Base-by-base conservation (phyloP, 257 asterid genomes). In the Lycium ferocissimum region DNA sequence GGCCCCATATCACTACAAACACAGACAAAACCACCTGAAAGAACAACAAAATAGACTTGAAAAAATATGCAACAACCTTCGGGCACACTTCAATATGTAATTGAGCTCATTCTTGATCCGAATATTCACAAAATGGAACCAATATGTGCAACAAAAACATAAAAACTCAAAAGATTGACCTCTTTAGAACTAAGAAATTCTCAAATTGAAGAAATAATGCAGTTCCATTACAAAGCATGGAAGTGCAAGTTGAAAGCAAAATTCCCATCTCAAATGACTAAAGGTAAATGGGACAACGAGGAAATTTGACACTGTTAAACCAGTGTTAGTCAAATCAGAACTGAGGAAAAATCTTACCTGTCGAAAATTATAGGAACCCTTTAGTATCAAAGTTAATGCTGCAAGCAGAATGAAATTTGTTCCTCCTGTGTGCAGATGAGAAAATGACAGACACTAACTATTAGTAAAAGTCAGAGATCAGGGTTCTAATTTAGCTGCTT, bases 351-450 rank as follows among this genome's bases (percentile, higher is more conserved):
- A 67, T 62, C 75, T 84, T 38, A 95, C 99, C 98, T 97, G 99
- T 67, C 99, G 94, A 80, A 91, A 91, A 89, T 95, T 86, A 96
- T 98, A 97, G 88, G 98, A 88, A 87, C 97, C 98, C 86, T 95
- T 96, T 43, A 95, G 87, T 76, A 90, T 91, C 95, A 97, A 90
- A 38, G 99, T 95, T 89, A 94, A 88, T 67, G 90, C 45, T 10
- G 99, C 97, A 84, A 97, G 92, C 86, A 97, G 87, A 61, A 97
- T 90, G 86, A 95, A 97, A 89, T 97, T 97, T 71, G 99, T 92
- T 91, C 99, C 90, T 53, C 99, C 99, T 96, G 91, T 35, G 2
- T 51, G 14, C 20, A 76, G 10, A 26, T 20, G 81, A 76, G 57
- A 26, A 26, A 53, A 53, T 51, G 47, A 2, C 26, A 76, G 26